A percentile compares a stretch with the other conserved stretches of the same genome.
Conservation (phyloP, 2,329 filamentous ascomycete species). For the Paecilomyces fulvus region DNA sequence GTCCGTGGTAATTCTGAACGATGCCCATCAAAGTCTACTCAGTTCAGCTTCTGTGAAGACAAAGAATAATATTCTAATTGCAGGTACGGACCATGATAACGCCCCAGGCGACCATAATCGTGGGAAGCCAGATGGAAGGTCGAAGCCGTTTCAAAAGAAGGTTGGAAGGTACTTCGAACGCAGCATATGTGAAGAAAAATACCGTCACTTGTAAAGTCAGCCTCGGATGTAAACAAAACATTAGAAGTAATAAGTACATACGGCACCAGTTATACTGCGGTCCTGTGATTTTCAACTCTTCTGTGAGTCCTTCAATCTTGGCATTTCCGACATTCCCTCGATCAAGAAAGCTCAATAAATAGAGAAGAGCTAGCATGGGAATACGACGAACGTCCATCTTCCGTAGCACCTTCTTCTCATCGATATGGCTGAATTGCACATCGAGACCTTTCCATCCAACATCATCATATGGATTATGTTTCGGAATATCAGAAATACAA, state of each 20-base stretch:
- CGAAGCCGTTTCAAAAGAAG: slow-evolving; percentile 22
- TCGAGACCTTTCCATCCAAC: neutral
- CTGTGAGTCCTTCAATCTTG: slow-evolving; percentile 15
- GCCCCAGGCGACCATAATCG: slow-evolving; percentile 37
- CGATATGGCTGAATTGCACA: slow-evolving; percentile 24
- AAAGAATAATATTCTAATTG: neutral
- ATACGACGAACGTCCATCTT: slow-evolving; percentile 34
- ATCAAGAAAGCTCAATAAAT: slow-evolving; percentile 27
- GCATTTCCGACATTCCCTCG: slow-evolving; percentile 19
- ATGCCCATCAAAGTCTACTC: slow-evolving; percentile 41
- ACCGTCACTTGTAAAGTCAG: slow-evolving; percentile 9
- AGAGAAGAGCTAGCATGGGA: slow-evolving; percentile 30
- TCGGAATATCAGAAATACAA: neutral
- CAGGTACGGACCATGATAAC: slow-evolving; percentile 31
- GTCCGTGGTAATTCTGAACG: slow-evolving; percentile 37
- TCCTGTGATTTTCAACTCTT: slow-evolving; percentile 14
- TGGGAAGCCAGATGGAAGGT: slow-evolving; percentile 22
- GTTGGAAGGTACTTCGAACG: slow-evolving; percentile 17
- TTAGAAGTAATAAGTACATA: slow-evolving; percentile 1
- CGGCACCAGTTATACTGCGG: slow-evolving; percentile 18
- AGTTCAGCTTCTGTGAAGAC: neutral
- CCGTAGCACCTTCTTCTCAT: slow-evolving; percentile 32
- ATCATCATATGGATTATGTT: neutral
- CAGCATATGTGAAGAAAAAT: slow-evolving; percentile 16
- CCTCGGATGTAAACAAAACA: neutral